Base-by-base conservation (phyloP, 257 asterid genomes). In the Solanum megistacrolobum region DNA sequence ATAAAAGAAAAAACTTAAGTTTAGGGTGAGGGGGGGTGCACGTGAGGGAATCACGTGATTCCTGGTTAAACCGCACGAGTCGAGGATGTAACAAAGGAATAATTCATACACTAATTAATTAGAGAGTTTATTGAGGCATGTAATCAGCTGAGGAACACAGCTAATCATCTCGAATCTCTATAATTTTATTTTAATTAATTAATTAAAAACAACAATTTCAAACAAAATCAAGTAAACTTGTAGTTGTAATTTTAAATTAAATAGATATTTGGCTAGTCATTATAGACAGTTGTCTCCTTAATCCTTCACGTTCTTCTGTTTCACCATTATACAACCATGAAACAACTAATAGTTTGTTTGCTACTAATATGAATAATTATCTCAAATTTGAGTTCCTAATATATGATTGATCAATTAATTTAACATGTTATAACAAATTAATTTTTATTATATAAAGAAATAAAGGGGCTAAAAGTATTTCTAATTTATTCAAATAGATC, bases 21-120 rank as follows among this genome's bases (percentile, higher is more conserved):
- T 43, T 43, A 12, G 16, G 55, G 55, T 43, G 55, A 43, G 20
- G 2, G 55, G 18, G 27, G 39, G 20, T 25, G 69, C 88, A 83
- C 88, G 88, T 85, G 87, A 88, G 88, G 83, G 79, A 52, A 69
- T 85, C 91, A 90, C 90, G 90, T 90, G 91, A 87, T 48, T 89
- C 60, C 85, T 68, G 48, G 58, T 85, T 60, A 46, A 62, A 75
- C 73, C 83, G 86, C 91, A 89, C 88, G 89, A 83, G 91, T 6
- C 71, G 46, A 39, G 82, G 74, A 65, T 88, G 86, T 82, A 82
- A 48, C 69, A 82, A 29, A 82, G 69, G 86, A 82, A 82, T 82
- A 82, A 82, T 43, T 79, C 66, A 79, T 41, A 78, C 65, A 78
- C 34, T 41, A 78, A 43, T 82, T 82, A 82, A 52, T 52, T 52